Base-by-base conservation (phyloP, 2,329 filamentous ascomycete genomes). In the Botrytis tulipae region DNA sequence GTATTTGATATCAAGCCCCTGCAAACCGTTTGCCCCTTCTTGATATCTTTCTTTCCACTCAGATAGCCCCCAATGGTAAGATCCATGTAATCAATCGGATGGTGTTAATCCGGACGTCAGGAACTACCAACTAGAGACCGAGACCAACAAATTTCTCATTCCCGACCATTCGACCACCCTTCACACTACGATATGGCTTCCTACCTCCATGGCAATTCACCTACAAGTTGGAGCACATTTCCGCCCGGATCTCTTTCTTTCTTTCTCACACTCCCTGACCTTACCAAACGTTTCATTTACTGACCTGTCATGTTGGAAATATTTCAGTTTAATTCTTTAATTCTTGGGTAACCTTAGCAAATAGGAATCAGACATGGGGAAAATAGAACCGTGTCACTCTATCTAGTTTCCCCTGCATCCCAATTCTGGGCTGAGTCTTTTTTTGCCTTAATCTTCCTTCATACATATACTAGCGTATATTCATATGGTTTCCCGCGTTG, bases 361-460 rank as follows among this genome's bases (percentile, higher is more conserved):
- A 57, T 57, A 6, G 48, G 54, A 57, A 68, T 32, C n/a, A 18
- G 6, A 25, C 66, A 16, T 57, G n/a, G 48, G 48, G 66, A 32
- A 29, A 9, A 40, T 35, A 16, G 32, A 68, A 29, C 35, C 25
- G 46, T 63, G 42, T 63, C 54, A 48, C 46, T 46, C 65, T 37
- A 42, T 37, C 32, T 12, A 37, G 44, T 54, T 68, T 68, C 65
- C 22, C 65, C 65, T 68, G 69, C 54, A 65, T 71, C 42, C 42
- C 57, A 6, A 18, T 48, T 63, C 69, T 71, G 57, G 42, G 57
- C 69, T 63, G 69, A 63, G 29, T 22, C 25, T 70, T 35, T 70
- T 70, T 35, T 37, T 37, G 35, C 44, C 44, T 35, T 54, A 68
- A 68, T 65, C 40, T 71, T 71, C 57, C 69, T 71, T 71, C 42